A percentile compares a stretch with the other conserved stretches of the same genome.
Evolutionary conservation across 345 rosid species (phyloP).

Genomic region (Theobroma cacao): DNA sequence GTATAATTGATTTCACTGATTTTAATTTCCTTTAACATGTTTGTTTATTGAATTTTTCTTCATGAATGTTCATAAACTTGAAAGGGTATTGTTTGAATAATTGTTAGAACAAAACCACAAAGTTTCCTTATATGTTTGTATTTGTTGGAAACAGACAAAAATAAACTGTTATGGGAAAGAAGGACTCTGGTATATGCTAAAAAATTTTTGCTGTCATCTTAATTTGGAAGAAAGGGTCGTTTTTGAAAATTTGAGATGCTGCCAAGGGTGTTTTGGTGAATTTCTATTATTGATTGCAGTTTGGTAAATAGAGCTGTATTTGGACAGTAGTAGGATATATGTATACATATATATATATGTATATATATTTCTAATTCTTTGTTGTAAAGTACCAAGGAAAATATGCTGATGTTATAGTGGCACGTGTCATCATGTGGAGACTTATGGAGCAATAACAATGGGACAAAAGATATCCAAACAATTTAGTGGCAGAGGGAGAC

Average conservation of each 20-base stretch:
- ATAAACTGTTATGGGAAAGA: not conserved
- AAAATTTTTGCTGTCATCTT: not conserved
- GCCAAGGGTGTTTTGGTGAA: not conserved
- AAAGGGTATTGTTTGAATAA: not conserved
- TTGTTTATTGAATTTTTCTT: not conserved
- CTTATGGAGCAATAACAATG: not conserved
- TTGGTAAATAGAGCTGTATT: not conserved
- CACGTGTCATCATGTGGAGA: not conserved
- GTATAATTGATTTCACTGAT: not conserved
- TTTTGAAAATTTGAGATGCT: not conserved
- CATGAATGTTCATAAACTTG: not conserved
- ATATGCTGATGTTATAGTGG: not conserved
- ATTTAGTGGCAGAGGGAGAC: not conserved
- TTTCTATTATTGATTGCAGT: not conserved
- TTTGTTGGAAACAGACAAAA: not conserved
- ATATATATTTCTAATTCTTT: not conserved
- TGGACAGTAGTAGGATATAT: not conserved
- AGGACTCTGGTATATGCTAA: not conserved
- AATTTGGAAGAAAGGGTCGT: not conserved
- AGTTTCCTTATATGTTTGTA: not conserved
- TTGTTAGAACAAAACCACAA: not conserved
- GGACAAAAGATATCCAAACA: not conserved
- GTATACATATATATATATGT: not conserved
- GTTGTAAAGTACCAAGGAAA: not conserved
- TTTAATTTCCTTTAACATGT: not conserved